These are phyloP conservation scores for Guyanaporus albipodus DNA, from an alignment of 768 basidiomycete genomes.

Conservation along the genomic window DNA sequence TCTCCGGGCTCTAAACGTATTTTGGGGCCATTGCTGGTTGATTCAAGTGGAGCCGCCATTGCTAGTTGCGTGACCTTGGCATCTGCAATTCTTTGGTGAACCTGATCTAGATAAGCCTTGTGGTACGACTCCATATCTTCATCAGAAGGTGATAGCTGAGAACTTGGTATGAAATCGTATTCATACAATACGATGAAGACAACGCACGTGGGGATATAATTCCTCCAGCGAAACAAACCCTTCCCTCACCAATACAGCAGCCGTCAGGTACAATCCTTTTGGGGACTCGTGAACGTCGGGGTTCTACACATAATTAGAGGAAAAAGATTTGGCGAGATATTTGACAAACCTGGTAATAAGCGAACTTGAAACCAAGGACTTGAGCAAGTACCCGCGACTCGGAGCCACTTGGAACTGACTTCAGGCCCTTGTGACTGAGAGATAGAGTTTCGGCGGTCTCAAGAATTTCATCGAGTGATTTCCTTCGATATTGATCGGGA, in stretches of 20 bases:
- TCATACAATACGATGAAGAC: not conserved
- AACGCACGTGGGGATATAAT: conserved; percentile 84
- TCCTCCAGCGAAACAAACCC: conserved; percentile 85
- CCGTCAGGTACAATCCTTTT: conserved; percentile 70
- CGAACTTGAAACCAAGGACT: conserved; percentile 97
- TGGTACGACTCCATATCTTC: conserved; percentile 66
- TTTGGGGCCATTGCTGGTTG: conserved; percentile 38
- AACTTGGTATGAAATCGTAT: conserved; percentile 5
- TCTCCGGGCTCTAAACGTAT: conserved; percentile 38
- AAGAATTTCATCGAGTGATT: conserved; percentile 65
- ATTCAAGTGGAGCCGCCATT: conserved; percentile 79
- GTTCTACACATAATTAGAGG: conserved; percentile 36
- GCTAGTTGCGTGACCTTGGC: conserved; percentile 76
- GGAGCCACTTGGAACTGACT: conserved; percentile 18
- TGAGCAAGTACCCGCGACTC: conserved; percentile 74
- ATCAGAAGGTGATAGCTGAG: conserved; percentile 71
- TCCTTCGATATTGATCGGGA: conserved; percentile 47
- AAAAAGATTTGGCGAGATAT: not conserved
- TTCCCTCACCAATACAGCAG: conserved; percentile 87
- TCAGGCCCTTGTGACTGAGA: conserved; percentile 1
- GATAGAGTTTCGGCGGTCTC: conserved; percentile 42
- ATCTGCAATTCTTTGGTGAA: conserved; percentile 60
- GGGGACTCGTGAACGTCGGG: conserved; percentile 60
- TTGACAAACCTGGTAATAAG: conserved; percentile 73
- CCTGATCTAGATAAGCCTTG: conserved; percentile 60